phyloP scores from a whole-genome alignment of 176 grass and related monocot genomes.

The Avena eriantha region DNA sequence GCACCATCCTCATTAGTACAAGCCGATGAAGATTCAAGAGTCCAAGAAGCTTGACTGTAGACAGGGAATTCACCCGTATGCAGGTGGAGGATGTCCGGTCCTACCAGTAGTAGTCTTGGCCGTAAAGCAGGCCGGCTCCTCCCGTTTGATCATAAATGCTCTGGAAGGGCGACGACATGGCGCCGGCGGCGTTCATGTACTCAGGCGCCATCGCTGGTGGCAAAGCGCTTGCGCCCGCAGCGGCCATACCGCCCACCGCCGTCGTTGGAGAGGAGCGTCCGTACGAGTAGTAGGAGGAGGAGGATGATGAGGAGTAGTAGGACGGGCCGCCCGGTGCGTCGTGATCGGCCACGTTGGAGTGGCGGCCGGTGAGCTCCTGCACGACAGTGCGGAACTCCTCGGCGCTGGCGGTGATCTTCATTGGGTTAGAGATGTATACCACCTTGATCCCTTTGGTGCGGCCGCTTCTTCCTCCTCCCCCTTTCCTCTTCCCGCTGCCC shows the following conservation, averaged over 20 bases:
- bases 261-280: constrained; percentile 30
- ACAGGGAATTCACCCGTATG: not conserved
- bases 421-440: constrained; percentile 86
- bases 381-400: constrained; percentile 84
- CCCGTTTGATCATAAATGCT: constrained; percentile 39
- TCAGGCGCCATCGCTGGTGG: not conserved
- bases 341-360: constrained; percentile 74
- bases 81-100: not conserved
- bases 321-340: constrained; percentile 16
- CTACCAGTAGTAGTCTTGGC: constrained; percentile 57
- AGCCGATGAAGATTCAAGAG: not conserved
- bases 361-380: constrained; percentile 72
- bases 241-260: not conserved
- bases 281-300: constrained; percentile 26
- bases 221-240: not conserved
- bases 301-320: not conserved
- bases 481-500: constrained; percentile 31
- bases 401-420: constrained; percentile 71
- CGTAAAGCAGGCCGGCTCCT: constrained; percentile 33
- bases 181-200: not conserved
- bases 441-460: constrained; percentile 60
- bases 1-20: not conserved
- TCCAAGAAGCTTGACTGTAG: not conserved
- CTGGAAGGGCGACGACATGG: constrained; percentile 41
- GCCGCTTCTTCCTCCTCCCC: not conserved